Conservation (phyloP, 2,329 filamentous ascomycete species). For the Phyllosticta ampelicida region DNA sequence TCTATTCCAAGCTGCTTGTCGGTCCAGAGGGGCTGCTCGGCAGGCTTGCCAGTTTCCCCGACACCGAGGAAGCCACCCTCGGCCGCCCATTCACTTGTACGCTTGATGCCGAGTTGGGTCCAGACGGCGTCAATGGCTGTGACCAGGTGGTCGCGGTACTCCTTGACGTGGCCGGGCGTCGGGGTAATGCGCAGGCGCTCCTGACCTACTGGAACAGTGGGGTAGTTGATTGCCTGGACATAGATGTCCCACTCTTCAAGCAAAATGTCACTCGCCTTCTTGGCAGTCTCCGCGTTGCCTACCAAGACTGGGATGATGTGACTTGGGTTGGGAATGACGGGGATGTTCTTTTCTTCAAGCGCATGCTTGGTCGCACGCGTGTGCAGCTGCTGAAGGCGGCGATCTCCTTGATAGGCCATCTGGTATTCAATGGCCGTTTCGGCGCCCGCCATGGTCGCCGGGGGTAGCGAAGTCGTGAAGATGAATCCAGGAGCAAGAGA, state of each 20-base stretch:
- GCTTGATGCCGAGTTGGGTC: slow-evolving; percentile 79
- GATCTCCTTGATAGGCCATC: slow-evolving; percentile 71
- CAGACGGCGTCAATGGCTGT: slow-evolving; percentile 79
- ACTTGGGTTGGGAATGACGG: slow-evolving; percentile 93
- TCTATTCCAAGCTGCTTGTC: slow-evolving; percentile 74
- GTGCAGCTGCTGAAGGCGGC: slow-evolving; percentile 88
- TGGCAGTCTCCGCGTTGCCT: slow-evolving; percentile 86
- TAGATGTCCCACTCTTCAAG: slow-evolving; percentile 88
- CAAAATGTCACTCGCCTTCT: slow-evolving; percentile 83
- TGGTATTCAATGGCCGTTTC: slow-evolving; percentile 90
- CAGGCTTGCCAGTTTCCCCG: slow-evolving; percentile 54
- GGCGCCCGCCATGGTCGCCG: slow-evolving; percentile 93
- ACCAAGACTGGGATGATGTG: slow-evolving; percentile 94
- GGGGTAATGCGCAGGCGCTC: slow-evolving; percentile 93
- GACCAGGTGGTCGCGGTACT: slow-evolving; percentile 78
- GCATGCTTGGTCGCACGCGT: slow-evolving; percentile 88
- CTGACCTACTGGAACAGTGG: slow-evolving; percentile 94
- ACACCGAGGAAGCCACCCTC: slow-evolving; percentile 93
- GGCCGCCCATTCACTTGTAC: slow-evolving; percentile 82
- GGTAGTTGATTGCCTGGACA: slow-evolving; percentile 98
- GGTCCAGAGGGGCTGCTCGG: slow-evolving; percentile 74
- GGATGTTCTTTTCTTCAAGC: slow-evolving; percentile 69
- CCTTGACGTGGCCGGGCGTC: slow-evolving; percentile 79
- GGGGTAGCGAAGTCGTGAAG: slow-evolving; percentile 93
- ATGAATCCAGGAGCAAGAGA: slow-evolving; percentile 96